A percentile compares a stretch with the other conserved stretches of the same genome.
Evolutionary conservation across 2,329 filamentous ascomycete species (phyloP).

Genomic region (Dactylellina cionopaga): DNA sequence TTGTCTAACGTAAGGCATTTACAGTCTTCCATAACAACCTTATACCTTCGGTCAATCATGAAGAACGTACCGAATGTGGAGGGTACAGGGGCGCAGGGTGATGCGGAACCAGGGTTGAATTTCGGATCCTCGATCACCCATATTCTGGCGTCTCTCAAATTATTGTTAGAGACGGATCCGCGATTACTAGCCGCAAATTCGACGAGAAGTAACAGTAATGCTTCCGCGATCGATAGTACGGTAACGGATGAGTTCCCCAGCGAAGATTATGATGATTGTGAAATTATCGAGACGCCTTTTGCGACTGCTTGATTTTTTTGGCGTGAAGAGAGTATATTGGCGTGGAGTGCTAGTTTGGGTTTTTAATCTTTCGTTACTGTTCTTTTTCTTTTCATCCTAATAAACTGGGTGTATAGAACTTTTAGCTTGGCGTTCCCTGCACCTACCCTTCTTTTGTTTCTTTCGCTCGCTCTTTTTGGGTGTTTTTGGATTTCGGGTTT

Average conservation of each 20-base stretch:
- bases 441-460: conserved; percentile 3
- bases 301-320: conserved; percentile 25
- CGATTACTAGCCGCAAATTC: conserved; percentile 15
- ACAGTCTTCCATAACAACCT: conserved; percentile 56
- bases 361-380: conserved; percentile 15
- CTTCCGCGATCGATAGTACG: conserved; percentile 37
- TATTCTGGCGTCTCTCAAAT: conserved; percentile 40
- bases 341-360: not conserved
- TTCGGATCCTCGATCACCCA: conserved; percentile 40
- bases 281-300: conserved; percentile 37
- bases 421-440: conserved; percentile 5
- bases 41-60: conserved; percentile 55
- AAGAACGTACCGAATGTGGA: conserved; percentile 46
- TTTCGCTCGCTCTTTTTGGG: conserved; percentile 13
- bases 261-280: conserved; percentile 47
- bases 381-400: not conserved
- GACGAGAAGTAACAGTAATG: conserved; percentile 42
- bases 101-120: conserved; percentile 13
- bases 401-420: not conserved
- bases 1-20: conserved; percentile 23
- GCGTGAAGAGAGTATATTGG: not conserved
- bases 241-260: conserved; percentile 41
- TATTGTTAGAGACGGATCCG: conserved; percentile 40
- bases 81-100: not conserved
- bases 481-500: conserved; percentile 12